A percentile compares a stretch with the other conserved stretches of the same genome.
Evolutionary conservation across 345 rosid genomes (phyloP).

Genomic region (Arabidopsis arenosa): DNA sequence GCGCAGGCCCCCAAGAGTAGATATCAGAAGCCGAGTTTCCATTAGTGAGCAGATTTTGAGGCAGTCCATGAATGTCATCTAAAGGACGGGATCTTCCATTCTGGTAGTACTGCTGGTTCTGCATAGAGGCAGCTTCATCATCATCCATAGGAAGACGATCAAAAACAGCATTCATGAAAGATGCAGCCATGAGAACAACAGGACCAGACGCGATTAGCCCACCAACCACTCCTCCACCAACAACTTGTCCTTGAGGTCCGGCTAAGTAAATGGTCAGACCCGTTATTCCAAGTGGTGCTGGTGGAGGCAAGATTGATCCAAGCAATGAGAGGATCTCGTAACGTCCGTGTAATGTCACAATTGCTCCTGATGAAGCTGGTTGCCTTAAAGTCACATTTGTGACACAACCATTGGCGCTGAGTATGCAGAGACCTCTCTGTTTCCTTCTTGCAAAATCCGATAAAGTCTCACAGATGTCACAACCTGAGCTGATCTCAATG

Average conservation of each 20-base stretch:
- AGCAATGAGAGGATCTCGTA: conserved; percentile 93
- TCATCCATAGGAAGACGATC: conserved; percentile 90
- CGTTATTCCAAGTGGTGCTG: conserved; percentile 83
- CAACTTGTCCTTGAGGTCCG: conserved; percentile 93
- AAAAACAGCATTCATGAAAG: conserved; percentile 89
- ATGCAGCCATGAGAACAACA: conserved; percentile 85
- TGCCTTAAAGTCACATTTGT: conserved; percentile 87
- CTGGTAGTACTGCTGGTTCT: conserved; percentile 62
- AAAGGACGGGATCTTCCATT: conserved; percentile 60
- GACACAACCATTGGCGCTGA: conserved; percentile 86
- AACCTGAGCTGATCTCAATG: conserved; percentile 91
- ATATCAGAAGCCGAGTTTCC: conserved; percentile 62
- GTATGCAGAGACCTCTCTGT: conserved; percentile 82
- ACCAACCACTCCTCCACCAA: conserved; percentile 89
- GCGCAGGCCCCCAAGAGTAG: conserved; percentile 65
- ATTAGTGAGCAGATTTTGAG: conserved; percentile 74
- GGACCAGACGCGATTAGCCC: conserved; percentile 92
- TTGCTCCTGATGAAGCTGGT: conserved; percentile 78
- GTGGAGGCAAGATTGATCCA: conserved; percentile 91
- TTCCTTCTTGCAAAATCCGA: conserved; percentile 77
- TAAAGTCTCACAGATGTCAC: conserved; percentile 78
- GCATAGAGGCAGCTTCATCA: conserved; percentile 55
- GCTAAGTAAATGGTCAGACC: conserved; percentile 91
- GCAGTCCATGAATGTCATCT: conserved; percentile 70
- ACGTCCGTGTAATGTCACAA: conserved; percentile 91